Evolutionary conservation across 495 filamentous ascomycete genomes (phyloP).

Genomic region (Bathelium albidoporum): DNA sequence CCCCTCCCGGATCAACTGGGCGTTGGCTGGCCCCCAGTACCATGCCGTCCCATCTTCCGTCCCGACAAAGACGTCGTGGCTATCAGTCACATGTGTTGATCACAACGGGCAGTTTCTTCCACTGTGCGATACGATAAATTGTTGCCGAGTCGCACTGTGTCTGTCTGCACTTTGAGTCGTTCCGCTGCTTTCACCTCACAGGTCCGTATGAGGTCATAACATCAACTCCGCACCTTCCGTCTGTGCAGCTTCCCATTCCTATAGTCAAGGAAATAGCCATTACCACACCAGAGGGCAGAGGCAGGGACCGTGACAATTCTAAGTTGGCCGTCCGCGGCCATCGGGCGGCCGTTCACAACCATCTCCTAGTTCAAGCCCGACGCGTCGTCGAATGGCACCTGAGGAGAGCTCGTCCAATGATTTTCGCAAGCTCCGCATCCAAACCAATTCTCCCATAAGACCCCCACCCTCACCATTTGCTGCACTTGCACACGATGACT

Average conservation of each 20-base stretch:
- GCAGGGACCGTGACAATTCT: not conserved
- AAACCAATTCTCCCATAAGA: not conserved
- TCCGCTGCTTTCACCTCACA: not conserved
- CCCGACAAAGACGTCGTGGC: not conserved
- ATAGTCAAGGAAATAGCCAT: not conserved
- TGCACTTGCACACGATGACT: not conserved
- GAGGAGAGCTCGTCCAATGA: slow-evolving; percentile 3
- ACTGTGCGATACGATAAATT: not conserved
- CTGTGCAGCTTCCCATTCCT: not conserved
- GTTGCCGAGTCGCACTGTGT: not conserved
- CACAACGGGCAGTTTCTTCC: not conserved
- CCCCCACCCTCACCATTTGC: not conserved
- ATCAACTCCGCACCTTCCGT: not conserved
- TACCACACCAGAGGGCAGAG: not conserved
- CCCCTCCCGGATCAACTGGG: not conserved
- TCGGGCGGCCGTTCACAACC: not conserved
- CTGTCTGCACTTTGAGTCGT: not conserved
- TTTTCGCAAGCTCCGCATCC: not conserved
- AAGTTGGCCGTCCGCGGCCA: slow-evolving; percentile 2
- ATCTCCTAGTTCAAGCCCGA: not conserved
- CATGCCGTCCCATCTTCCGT: not conserved
- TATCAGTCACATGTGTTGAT: not conserved
- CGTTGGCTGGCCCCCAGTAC: not conserved
- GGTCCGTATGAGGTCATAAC: not conserved
- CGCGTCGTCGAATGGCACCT: not conserved